phyloP scores from a whole-genome alignment of 495 filamentous ascomycete species.

The Aspergillus bridgeri region DNA sequence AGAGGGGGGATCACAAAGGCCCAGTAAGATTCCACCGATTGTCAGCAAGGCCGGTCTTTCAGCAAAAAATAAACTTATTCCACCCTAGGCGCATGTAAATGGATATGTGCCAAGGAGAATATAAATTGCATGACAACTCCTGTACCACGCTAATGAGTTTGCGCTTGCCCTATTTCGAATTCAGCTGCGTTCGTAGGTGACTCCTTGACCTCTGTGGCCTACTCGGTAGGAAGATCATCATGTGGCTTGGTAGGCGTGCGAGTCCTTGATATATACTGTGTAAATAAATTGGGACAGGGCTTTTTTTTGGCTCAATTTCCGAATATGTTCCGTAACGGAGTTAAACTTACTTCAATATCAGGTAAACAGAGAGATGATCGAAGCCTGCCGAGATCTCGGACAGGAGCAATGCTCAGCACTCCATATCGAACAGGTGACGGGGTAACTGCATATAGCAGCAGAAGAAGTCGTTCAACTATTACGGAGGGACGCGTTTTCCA shows the following conservation, averaged over 20 bases:
- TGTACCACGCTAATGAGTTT: background rate
- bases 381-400: too few species aligned
- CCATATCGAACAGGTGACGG: too few species aligned
- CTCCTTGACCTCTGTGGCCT: background rate
- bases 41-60: background rate
- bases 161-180: background rate
- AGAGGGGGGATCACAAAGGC: background rate
- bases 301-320: too few species aligned
- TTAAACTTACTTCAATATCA: too few species aligned
- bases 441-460: too few species aligned
- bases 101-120: background rate
- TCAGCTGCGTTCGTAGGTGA: background rate
- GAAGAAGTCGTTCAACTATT: too few species aligned
- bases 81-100: background rate
- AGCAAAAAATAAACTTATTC: background rate
- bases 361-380: too few species aligned
- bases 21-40: background rate
- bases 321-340: too few species aligned
- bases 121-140: background rate
- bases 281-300: background rate
- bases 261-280: background rate
- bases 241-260: background rate
- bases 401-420: too few species aligned
- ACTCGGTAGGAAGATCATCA: background rate
- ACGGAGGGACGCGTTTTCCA: background rate